Conservation (phyloP, 2,329 filamentous ascomycete species). For the Purpureocillium takamizusanense region DNA sequence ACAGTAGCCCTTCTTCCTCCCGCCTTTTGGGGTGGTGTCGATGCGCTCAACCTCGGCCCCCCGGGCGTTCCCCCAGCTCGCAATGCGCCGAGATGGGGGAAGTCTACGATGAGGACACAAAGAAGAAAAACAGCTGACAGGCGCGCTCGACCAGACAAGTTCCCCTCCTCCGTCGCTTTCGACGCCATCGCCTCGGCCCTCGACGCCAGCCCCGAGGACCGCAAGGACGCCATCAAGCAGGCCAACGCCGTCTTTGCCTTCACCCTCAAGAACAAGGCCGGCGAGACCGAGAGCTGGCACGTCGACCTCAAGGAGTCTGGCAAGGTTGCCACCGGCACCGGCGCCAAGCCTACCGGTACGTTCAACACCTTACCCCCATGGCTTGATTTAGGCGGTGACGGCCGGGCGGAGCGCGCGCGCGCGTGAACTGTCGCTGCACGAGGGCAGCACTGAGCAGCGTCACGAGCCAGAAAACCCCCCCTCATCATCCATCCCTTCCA, state of each 20-base stretch:
- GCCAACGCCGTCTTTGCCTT: slow-evolving; percentile 85
- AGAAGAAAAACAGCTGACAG: background rate
- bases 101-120: too few relatives aligned
- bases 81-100: too few relatives aligned
- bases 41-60: too few relatives aligned
- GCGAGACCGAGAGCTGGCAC: slow-evolving; percentile 80
- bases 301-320: slow-evolving; percentile 92
- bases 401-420: too few relatives aligned
- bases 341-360: slow-evolving; percentile 76
- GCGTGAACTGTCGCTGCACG: too few relatives aligned
- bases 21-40: too few relatives aligned
- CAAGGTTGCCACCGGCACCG: slow-evolving; percentile 66
- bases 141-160: slow-evolving; percentile 51
- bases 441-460: too few relatives aligned
- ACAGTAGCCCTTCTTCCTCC: too few relatives aligned
- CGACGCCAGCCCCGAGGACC: slow-evolving; percentile 57
- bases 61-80: too few relatives aligned
- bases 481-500: background rate
- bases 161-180: slow-evolving; percentile 86
- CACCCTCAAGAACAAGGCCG: slow-evolving; percentile 77
- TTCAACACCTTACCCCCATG: slow-evolving; percentile 46
- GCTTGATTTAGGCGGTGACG: too few relatives aligned
- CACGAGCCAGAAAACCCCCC: too few relatives aligned
- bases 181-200: slow-evolving; percentile 75
- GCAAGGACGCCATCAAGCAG: slow-evolving; percentile 82